Conservation (phyloP, 345 rosid species). For the Triadica sebifera region DNA sequence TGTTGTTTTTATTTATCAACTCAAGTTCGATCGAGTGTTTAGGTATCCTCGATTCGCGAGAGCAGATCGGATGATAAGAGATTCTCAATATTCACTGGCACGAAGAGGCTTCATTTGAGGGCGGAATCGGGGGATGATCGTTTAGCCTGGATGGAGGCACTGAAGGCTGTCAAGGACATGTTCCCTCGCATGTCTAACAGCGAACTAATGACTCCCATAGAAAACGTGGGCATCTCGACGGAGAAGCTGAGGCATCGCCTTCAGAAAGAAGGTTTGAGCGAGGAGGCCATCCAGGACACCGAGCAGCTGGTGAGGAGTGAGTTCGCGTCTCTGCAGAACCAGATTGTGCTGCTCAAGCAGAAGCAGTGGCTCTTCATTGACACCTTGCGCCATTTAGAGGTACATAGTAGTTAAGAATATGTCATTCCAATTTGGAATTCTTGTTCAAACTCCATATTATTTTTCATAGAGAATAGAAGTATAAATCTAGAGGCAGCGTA, state of each 20-base stretch:
- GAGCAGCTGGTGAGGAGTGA: conserved; percentile 75
- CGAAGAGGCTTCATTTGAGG: conserved; percentile 69
- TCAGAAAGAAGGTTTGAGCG: conserved; percentile 58
- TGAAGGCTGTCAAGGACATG: conserved; percentile 69
- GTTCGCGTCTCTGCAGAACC: conserved; percentile 54
- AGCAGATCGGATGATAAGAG: conserved; percentile 69
- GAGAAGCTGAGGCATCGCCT: conserved; percentile 68
- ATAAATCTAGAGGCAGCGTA: neutral
- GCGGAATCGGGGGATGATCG: conserved; percentile 64
- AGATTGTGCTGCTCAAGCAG: conserved; percentile 59
- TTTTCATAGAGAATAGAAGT: neutral
- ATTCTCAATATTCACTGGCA: conserved; percentile 73
- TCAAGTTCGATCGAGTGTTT: neutral
- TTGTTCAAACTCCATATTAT: neutral
- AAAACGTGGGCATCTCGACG: conserved; percentile 50
- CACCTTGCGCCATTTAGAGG: conserved; percentile 84
- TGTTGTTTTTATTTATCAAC: neutral
- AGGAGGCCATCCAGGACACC: conserved; percentile 55
- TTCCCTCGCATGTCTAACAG: conserved; percentile 76
- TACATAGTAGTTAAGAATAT: conserved; percentile 27
- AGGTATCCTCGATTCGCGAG: conserved; percentile 67
- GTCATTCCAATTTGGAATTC: conserved; percentile 15
- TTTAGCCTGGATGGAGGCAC: conserved; percentile 60
- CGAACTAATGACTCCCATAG: conserved; percentile 57
- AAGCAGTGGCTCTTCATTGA: conserved; percentile 63